Percentiles rank a stretch among this genome's conserved stretches.
These are phyloP conservation scores for Claviceps sorghi DNA, from an alignment of 2,329 filamentous ascomycete species.

Conservation along the genomic window DNA sequence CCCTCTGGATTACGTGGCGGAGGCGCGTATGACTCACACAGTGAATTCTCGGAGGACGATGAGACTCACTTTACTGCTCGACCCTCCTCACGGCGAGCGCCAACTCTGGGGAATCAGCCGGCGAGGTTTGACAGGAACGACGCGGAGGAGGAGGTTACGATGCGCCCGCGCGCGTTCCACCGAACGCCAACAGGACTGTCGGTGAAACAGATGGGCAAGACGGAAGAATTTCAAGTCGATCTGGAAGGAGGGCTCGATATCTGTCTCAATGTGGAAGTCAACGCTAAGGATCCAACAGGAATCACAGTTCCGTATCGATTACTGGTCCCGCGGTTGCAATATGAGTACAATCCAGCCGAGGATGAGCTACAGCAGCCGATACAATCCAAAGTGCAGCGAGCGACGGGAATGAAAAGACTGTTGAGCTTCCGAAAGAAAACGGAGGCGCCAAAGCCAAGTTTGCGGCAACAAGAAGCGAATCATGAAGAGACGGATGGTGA, in stretches of 20 bases:
- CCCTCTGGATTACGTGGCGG: conserved; percentile 25
- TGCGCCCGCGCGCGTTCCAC: conserved; percentile 35
- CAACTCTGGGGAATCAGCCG: conserved; percentile 16
- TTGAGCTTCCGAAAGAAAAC: conserved; percentile 29
- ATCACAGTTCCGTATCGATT: conserved; percentile 79
- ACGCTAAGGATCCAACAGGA: conserved; percentile 69
- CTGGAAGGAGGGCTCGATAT: conserved; percentile 76
- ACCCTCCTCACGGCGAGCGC: conserved; percentile 18
- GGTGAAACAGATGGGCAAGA: conserved; percentile 42
- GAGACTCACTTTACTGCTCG: conserved; percentile 41
- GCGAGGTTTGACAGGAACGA: conserved; percentile 11
- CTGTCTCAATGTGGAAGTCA: conserved; percentile 78
- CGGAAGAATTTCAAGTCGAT: conserved; percentile 48
- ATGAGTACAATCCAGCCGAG: conserved; percentile 33
- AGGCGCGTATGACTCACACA: conserved; percentile 19
- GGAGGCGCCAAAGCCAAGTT: conserved; percentile 7
- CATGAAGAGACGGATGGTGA: conserved; percentile 13
- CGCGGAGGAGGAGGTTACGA: conserved; percentile 8
- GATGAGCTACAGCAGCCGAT: conserved; percentile 15
- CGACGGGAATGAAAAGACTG: conserved; percentile 28
- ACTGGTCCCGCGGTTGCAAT: conserved; percentile 64
- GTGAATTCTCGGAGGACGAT: conserved; percentile 39
- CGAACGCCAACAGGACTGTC: conserved; percentile 57
- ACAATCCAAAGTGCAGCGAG: conserved; percentile 14
- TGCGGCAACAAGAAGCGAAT: conserved; percentile 9